phyloP scores from a whole-genome alignment of 345 rosid species.

The Geranium brycei region DNA sequence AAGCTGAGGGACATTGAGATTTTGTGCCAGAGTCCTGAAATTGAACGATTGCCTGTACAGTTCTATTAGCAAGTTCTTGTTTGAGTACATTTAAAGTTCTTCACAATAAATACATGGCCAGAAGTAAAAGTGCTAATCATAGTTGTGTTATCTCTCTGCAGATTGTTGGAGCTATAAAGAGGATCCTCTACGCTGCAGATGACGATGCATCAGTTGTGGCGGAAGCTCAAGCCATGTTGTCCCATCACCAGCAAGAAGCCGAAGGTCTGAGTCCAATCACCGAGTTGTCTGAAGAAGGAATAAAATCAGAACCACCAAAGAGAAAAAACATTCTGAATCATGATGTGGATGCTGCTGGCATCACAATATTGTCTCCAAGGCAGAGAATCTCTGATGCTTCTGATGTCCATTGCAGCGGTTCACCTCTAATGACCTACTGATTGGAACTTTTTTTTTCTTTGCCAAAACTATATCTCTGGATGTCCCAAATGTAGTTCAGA shows the following conservation, averaged over 20 bases:
- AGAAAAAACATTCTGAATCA: slow-evolving; percentile 60
- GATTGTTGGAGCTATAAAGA: slow-evolving; percentile 73
- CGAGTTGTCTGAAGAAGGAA: slow-evolving; percentile 59
- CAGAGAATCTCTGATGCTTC: slow-evolving; percentile 78
- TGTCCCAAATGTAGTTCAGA: too few relatives aligned
- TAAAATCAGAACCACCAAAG: slow-evolving; percentile 51
- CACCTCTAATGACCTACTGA: slow-evolving; percentile 83
- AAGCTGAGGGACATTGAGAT: slow-evolving; percentile 88
- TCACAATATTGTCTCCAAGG: slow-evolving; percentile 59
- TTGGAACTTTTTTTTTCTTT: neutral
- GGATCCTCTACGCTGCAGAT: slow-evolving; percentile 66
- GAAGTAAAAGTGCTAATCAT: neutral
- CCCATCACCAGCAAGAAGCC: slow-evolving; percentile 24
- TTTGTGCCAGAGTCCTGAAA: slow-evolving; percentile 57
- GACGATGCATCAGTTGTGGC: slow-evolving; percentile 50
- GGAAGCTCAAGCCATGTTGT: slow-evolving; percentile 64
- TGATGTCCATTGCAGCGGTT: slow-evolving; percentile 81
- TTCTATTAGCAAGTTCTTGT: neutral
- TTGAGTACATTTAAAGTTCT: neutral
- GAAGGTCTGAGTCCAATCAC: slow-evolving; percentile 54
- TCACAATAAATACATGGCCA: neutral
- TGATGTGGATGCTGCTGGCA: slow-evolving; percentile 66
- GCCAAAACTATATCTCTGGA: neutral
- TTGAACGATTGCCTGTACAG: slow-evolving; percentile 54
- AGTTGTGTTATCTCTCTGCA: slow-evolving; percentile 11